Evolutionary conservation across 106 monocot genomes (phyloP), one percentile per base, ranked within the genome.

Genomic region (Dioscorea alata): DNA sequence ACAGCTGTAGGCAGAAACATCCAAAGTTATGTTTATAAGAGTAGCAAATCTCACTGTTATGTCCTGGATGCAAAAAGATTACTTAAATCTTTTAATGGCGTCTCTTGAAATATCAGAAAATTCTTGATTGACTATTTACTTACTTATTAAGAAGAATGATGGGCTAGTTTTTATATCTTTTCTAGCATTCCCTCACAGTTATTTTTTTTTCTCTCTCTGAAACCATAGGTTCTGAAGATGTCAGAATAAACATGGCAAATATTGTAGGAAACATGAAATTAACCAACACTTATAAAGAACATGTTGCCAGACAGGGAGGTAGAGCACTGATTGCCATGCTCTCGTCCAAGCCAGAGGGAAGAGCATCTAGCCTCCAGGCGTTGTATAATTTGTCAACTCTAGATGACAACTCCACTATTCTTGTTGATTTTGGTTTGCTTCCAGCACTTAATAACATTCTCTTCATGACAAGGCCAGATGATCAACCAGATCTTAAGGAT

Each of bases 311-410:
- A 53, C 71, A 73, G 51, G 73, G 79, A 42, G 84, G 79, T 24
- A 73, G 50, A 73, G 49, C 74, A 73, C 64, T 84, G 57, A 65
- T 80, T 32, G 14, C 54, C 20, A 80, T 84, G 84, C 79, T 84
- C 62, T 76, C 79, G 57, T 76, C 76, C 34, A 76, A 33, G 5
- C 4, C 50, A 64, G 80, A 73, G 50, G 75, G 65, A 24, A 69
- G 50, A 64, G 58, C 22, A 24, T 31, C 84, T 33, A 80, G 70
- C 64, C 66, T 84, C 59, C 64, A 49, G 28, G 79, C 80, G 14
- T 57, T 84, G 54, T 23, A 59, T 57, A 84, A 76, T 80, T 76
- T 84, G 4, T 76, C 84, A 21, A 73, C 80, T 48, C 73, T 76
- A 51, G 73, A 76, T 61, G 84, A 80, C 33, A 84, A 84, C 70